A percentile compares a stretch with the other conserved stretches of the same genome.
Evolutionary conservation across 805 yeast genomes (phyloP).

Genomic region (Saturnispora sanitii): DNA sequence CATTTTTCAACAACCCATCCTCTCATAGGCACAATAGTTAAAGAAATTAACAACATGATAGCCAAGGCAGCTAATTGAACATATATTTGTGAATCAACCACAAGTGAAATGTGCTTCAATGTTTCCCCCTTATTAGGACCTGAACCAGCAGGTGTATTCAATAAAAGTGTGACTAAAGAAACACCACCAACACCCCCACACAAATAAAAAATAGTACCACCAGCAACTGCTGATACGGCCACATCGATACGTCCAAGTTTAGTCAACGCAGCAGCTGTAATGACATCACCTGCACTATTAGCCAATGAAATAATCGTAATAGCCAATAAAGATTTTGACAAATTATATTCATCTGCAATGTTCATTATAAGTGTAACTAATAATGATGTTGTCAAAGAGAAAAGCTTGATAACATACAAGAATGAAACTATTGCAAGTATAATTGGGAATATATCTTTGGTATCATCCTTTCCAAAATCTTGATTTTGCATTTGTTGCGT

Average conservation of each 20-base stretch:
- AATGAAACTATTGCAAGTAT: slow-evolving; percentile 25
- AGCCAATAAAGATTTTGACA: slow-evolving; percentile 41
- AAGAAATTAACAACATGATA: slow-evolving; percentile 29
- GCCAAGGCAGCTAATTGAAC: slow-evolving; percentile 27
- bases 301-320: slow-evolving; percentile 39
- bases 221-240: slow-evolving; percentile 45
- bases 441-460: slow-evolving; percentile 14
- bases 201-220: slow-evolving; percentile 41
- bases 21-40: slow-evolving; percentile 34
- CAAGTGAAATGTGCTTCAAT: slow-evolving; percentile 31
- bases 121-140: slow-evolving; percentile 2
- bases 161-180: slow-evolving; percentile 26
- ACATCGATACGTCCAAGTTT: slow-evolving; percentile 30
- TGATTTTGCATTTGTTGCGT: background rate
- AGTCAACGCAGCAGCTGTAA: slow-evolving; percentile 38
- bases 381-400: slow-evolving; percentile 24
- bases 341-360: slow-evolving; percentile 33
- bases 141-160: slow-evolving; percentile 6
- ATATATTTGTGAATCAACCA: slow-evolving; percentile 30
- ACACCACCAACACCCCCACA: slow-evolving; percentile 43
- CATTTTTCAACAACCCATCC: slow-evolving; percentile 35
- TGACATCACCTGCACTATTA: slow-evolving; percentile 42
- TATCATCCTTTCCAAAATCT: slow-evolving; percentile 1
- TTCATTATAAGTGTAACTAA: slow-evolving; percentile 30
- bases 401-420: slow-evolving; percentile 20